These are phyloP conservation scores for Fusarium continuum DNA, from an alignment of 2,329 filamentous ascomycete genomes.

Conservation along the genomic window DNA sequence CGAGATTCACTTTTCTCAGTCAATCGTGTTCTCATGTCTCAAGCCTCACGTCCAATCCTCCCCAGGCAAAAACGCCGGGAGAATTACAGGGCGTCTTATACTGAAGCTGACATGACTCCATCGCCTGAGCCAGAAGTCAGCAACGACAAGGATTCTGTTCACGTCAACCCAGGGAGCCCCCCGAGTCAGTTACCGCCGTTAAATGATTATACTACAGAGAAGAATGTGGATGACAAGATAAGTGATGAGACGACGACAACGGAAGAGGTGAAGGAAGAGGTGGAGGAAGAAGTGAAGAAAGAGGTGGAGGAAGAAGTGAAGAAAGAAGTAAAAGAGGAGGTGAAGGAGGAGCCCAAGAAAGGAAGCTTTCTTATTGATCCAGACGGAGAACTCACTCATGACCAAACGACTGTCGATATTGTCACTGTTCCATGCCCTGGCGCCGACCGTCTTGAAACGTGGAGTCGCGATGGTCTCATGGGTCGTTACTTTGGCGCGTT, in stretches of 20 bases:
- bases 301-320: too few relatives aligned
- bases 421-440: conserved; percentile 64
- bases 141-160: conserved; percentile 42
- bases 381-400: conserved; percentile 52
- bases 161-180: conserved; percentile 43
- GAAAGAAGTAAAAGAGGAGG: too few relatives aligned
- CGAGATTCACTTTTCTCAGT: not conserved
- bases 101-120: conserved; percentile 30
- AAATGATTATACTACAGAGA: conserved; percentile 26
- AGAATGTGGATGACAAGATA: not conserved
- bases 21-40: conserved; percentile 23
- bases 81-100: conserved; percentile 10
- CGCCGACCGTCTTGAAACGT: conserved; percentile 61
- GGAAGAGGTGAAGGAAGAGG: not conserved
- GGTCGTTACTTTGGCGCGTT: conserved; percentile 57
- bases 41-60: conserved; percentile 13
- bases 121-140: conserved; percentile 16
- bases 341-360: not conserved
- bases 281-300: too few relatives aligned
- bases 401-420: conserved; percentile 64
- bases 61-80: conserved; percentile 21
- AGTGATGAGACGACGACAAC: conserved; percentile 5
- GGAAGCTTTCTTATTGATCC: conserved; percentile 50
- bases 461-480: conserved; percentile 60
- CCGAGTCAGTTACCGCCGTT: conserved; percentile 35